Base-by-base conservation (phyloP, 495 filamentous ascomycete species). In the Hyaloscypha bicolor region DNA sequence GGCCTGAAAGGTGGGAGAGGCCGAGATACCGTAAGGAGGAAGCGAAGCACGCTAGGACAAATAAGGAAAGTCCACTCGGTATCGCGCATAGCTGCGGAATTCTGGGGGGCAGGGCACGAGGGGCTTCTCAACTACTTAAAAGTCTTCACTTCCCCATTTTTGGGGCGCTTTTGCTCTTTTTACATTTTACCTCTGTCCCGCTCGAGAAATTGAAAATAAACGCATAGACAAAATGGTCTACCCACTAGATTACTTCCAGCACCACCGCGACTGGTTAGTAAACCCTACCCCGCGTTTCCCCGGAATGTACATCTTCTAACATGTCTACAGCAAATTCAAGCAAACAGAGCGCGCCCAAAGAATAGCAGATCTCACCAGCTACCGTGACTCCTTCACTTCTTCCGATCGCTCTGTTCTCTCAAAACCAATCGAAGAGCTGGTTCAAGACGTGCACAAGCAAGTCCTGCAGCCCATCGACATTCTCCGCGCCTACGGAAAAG, bases 401-500 rank as follows among this genome's bases (percentile, higher is more conserved):
- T 33, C 77, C 12, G 93, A 97, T 60, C 82, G 83, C 25, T 73
- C 79, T 0, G 89, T 92, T 56, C 82, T 97, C 60, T 80, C 88
- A 35, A 88, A 88, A 64, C 87, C 92, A 29, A 93, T 97, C 68
- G 85, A 90, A 52, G 78, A 89, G 59, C 84, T 97, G 22, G 93
- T 97, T 4, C 77, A 87, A 55, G 86, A 89, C 78, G 90, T 99
- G 19, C 92, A 96, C 35, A 81, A 86, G 9, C 80, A 86, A 29
- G 76, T 81, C n/a, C 76, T 88, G 52, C 79, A 85, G 4, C 88
- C 93, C 0, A 76, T 90, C 32, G 88, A 94, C 64, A 85, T 99
- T 33, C 87, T 99, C 16, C 88, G 81, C 63, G 88, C 93, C n/a
- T 99, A 97, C 73, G 93, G 93, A 72, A 97, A 96, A 78, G 85